Base-by-base conservation (phyloP, 164 flowering plant species). In the Saururus chinensis region DNA sequence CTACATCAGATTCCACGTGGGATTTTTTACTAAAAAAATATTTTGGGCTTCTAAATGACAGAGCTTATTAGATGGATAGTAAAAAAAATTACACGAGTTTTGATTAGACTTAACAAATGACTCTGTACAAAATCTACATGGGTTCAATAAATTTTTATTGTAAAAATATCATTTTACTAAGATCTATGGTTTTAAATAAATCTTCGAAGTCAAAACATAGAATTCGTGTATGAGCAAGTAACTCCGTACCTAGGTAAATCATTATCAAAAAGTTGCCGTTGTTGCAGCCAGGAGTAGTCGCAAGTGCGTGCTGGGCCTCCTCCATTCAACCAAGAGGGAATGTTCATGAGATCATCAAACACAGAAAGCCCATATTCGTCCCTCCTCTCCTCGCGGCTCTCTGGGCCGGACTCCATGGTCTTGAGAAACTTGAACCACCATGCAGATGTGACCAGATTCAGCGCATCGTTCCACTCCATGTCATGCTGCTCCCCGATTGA, bases 351-450 rank as follows among this genome's bases (percentile, higher is more conserved):
- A 64, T 81, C 84, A 70, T 84, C 85, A 67, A 85, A 84, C 19
- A 77, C 68, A 59, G 66, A 68, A 64, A 40, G 61, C 41, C 77
- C 82, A 59, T 75, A 77, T 61, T 77, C 78, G 1, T 67, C 77
- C 21, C 49, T 61, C 19, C 66, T 56, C 42, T 57, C 75, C 12
- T 73, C 64, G 9, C 40, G 60, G 35, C 64, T 62, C 56, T 62
- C 82, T 7, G 74, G 70, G 25, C 64, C 72, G 41, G 66, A 63
- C 61, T 84, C 92, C 82, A 80, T 77, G 21, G 70, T 72, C 70
- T 85, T 84, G 68, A 82, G 68, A 70, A 79, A 84, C 77, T 84
- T 82, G 58, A 80, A 84, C 97, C 99, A 93, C 82, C 95, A 78
- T 0, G 97, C 95, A 13, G 95, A 90, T 4, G 84, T 82, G 9